A percentile compares a stretch with the other conserved stretches of the same genome.
Conservation (phyloP, 768 basidiomycete species). For the Harrya chromipes region DNA sequence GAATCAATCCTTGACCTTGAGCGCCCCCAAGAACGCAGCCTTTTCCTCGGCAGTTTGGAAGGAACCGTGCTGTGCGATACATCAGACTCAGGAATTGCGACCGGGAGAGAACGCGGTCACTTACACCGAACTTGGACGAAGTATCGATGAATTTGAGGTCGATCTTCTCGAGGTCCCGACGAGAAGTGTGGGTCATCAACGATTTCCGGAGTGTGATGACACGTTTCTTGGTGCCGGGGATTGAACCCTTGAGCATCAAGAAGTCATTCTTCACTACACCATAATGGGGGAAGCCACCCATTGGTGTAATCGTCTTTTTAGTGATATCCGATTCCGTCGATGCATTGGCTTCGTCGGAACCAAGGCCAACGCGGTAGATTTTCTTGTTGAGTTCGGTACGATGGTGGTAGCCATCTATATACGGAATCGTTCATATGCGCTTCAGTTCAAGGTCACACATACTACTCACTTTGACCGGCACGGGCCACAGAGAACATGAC, state of each 20-base stretch:
- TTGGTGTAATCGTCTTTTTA: constrained; percentile 89
- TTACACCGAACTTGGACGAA: constrained; percentile 93
- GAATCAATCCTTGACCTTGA: constrained; percentile 76
- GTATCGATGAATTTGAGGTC: constrained; percentile 99
- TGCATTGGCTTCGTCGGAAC: constrained; percentile 74
- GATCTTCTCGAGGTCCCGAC: constrained; percentile 96
- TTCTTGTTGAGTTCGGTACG: constrained; percentile 99
- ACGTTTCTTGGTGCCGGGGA: constrained; percentile 97
- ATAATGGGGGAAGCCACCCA: constrained; percentile 99
- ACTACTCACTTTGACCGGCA: constrained; percentile 93
- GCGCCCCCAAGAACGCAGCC: constrained; percentile 87
- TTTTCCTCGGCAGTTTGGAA: constrained; percentile 99
- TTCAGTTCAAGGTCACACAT: background rate
- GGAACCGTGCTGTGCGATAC: constrained; percentile 69
- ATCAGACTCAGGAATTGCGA: background rate
- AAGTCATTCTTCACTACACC: constrained; percentile 99
- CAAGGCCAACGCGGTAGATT: constrained; percentile 91
- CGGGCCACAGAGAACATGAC: constrained; percentile 99
- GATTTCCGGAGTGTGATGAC: constrained; percentile 97
- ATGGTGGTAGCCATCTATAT: constrained; percentile 90
- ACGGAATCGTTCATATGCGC: constrained; percentile 4
- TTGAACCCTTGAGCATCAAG: constrained; percentile 93
- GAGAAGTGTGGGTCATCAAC: constrained; percentile 93
- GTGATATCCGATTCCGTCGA: constrained; percentile 95
- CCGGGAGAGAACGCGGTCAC: constrained; percentile 26